Evolutionary conservation across 345 rosid genomes (phyloP), one percentile per base, ranked within the genome.

Genomic region (Psidium guajava): DNA sequence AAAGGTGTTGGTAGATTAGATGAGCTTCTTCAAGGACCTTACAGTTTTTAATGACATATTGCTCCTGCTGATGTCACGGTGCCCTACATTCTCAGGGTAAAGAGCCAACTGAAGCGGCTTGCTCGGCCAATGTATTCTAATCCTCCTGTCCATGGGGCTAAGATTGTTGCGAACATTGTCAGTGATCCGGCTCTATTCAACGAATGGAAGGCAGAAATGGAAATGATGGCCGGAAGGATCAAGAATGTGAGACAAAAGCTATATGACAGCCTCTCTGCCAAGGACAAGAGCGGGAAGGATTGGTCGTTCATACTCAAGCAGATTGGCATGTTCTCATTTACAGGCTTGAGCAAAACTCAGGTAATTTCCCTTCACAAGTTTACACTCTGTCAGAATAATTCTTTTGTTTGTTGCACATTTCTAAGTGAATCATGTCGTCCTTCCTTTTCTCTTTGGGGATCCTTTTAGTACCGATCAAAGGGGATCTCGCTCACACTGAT

Each of bases 121-220:
- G 98, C 99, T 59, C 91, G 99, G 59, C 99, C 98, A 53, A 97
- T 97, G 99, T 94, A 97, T 91, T 97, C 99, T 6, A 97, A 95
- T 84, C 99, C 99, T 86, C 98, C 99, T 21, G 91, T 96, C 84
- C 99, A 96, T 32, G 98, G 99, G 49, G 98, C 99, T 24, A 96
- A 94, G 86, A 93, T 97, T 32, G 99, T 97, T 52, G 98, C 99
- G 61, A 95, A 90, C 81, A 92, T 97, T 28, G 99, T 97, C 25
- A 96, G 98, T 2, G 96, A 96, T 90, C 92, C 96, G 56, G 85
- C 92, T 83, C 95, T 96, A 85, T 97, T 97, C 83, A 59, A 85
- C 44, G 99, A 96, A 85, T 97, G 98, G 99, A 97, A 96, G 88
- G 93, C 88, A 14, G 98, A 97, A 93, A 97, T 97, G 99, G 97